phyloP scores from a whole-genome alignment of 768 basidiomycete species.

The Myochromella boudieri region DNA sequence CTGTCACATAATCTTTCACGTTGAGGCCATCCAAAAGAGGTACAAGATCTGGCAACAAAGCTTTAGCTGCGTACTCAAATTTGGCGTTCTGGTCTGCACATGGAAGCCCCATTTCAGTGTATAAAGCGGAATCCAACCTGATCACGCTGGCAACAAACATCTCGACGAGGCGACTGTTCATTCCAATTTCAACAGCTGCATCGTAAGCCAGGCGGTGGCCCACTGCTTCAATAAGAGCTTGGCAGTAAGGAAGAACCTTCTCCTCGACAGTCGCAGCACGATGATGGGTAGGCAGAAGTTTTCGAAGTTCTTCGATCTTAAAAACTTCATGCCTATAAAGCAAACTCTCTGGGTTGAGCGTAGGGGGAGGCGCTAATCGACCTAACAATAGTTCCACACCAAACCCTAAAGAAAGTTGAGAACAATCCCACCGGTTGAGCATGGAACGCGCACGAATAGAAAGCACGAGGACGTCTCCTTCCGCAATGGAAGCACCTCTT shows the following conservation, averaged over 20 bases:
- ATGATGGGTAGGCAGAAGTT: too few relatives aligned
- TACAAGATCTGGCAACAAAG: constrained; percentile 40
- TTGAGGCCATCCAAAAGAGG: constrained; percentile 37
- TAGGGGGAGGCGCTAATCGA: too few relatives aligned
- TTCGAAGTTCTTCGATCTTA: too few relatives aligned
- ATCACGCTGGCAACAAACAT: constrained; percentile 52
- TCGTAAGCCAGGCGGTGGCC: constrained; percentile 61
- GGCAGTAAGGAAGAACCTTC: too few relatives aligned
- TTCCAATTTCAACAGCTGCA: constrained; percentile 38
- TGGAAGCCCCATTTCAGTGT: constrained; percentile 47
- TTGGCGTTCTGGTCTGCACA: constrained; percentile 42
- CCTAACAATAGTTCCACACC: too few relatives aligned
- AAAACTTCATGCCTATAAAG: too few relatives aligned
- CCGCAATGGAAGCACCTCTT: neutral
- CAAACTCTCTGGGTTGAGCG: too few relatives aligned
- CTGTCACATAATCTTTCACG: constrained; percentile 47
- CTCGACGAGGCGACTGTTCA: constrained; percentile 50
- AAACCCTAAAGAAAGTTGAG: too few relatives aligned
- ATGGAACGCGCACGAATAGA: too few relatives aligned
- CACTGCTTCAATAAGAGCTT: constrained; percentile 56
- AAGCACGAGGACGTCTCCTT: neutral
- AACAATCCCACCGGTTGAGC: too few relatives aligned
- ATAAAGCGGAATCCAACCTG: constrained; percentile 55
- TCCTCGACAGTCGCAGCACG: too few relatives aligned
- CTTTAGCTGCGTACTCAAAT: constrained; percentile 41